Base-by-base conservation (phyloP, 805 yeast species). In the Saccharomycopsis schoenii region DNA sequence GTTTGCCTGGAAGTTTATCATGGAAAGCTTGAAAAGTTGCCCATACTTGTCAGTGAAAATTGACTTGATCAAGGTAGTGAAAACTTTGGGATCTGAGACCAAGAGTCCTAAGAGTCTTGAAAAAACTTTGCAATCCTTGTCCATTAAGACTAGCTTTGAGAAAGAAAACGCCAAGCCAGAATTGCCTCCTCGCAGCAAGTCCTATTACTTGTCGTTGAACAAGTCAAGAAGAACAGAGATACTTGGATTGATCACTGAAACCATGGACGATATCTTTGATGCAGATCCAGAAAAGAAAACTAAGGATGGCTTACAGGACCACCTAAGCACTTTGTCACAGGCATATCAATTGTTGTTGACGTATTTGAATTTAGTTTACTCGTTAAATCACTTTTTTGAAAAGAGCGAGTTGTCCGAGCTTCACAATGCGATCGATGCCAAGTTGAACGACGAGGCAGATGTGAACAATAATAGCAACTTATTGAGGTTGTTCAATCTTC, bases 51-150 rank as follows among this genome's bases (percentile, higher is more conserved):
- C 80, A 47, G 80, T 82, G 24, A 83, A 83, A 66, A 77, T 85
- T 25, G 83, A 83, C 2, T 72, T 83, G 42, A 79, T 89, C 17
- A 82, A 85, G 3, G 83, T 89, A 25, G 77, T 90, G 68, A 89
- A 86, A 69, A 89, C 85, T 66, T 75, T 90, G 64, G 70, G 84
- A 65, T 66, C 79, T 4, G 78, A 80, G 64, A 67, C 68, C 6
- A 66, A 67, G 34, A 39, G 15, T 42, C 8, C 24, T n/a, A 40
- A 36, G 11, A 21, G 24, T 8, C 25, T 58, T 14, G 34, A n/a
- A 24, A 58, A 39, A 59, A 40, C 40, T 52, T 56, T 17, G 54
- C 42, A 39, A 41, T 34, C 40, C 1, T 21, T 34, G 2, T 41
- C 55, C 5, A 19, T 39, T 17, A 19, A 40, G 15, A 37, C 36